Conservation (phyloP, 1,284 basidiomycete species). For the Irpex lacteus region DNA sequence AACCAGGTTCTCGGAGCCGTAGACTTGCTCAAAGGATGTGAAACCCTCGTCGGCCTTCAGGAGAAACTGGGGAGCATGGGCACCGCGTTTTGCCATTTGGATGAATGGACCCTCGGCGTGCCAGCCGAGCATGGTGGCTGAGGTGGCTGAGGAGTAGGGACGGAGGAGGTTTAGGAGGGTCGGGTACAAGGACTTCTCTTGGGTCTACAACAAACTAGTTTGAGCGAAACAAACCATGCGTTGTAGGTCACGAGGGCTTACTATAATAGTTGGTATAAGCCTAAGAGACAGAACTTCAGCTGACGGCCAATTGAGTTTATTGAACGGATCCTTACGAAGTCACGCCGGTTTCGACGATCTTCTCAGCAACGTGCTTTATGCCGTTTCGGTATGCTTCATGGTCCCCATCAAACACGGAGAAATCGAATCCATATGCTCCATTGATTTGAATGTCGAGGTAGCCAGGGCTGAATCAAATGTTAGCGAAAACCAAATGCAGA, state of each 20-base stretch:
- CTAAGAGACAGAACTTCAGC: slow-evolving; percentile 29
- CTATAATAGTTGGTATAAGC: slow-evolving; percentile 77
- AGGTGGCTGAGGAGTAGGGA: slow-evolving; percentile 56
- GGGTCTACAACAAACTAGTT: slow-evolving; percentile 47
- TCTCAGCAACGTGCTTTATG: slow-evolving; percentile 67
- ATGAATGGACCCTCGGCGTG: slow-evolving; percentile 91
- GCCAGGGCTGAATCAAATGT: slow-evolving; percentile 50
- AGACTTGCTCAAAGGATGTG: slow-evolving; percentile 68
- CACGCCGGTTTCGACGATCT: slow-evolving; percentile 85
- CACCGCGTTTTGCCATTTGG: slow-evolving; percentile 74
- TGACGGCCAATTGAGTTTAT: neutral
- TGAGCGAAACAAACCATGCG: neutral
- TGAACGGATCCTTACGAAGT: slow-evolving; percentile 53
- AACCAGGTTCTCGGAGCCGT: slow-evolving; percentile 63
- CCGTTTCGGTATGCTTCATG: slow-evolving; percentile 69
- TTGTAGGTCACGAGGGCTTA: slow-evolving; percentile 11
- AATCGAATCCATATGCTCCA: slow-evolving; percentile 89
- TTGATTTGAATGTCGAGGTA: slow-evolving; percentile 83
- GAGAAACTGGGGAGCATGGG: slow-evolving; percentile 73
- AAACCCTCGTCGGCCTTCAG: slow-evolving; percentile 60
- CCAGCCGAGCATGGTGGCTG: slow-evolving; percentile 79
- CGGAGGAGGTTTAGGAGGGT: slow-evolving; percentile 61
- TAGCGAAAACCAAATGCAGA: neutral
- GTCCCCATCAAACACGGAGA: slow-evolving; percentile 74
- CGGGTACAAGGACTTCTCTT: slow-evolving; percentile 70